Evolutionary conservation across 2,329 filamentous ascomycete species (phyloP).

Genomic region (Fusarium mangiferae): DNA sequence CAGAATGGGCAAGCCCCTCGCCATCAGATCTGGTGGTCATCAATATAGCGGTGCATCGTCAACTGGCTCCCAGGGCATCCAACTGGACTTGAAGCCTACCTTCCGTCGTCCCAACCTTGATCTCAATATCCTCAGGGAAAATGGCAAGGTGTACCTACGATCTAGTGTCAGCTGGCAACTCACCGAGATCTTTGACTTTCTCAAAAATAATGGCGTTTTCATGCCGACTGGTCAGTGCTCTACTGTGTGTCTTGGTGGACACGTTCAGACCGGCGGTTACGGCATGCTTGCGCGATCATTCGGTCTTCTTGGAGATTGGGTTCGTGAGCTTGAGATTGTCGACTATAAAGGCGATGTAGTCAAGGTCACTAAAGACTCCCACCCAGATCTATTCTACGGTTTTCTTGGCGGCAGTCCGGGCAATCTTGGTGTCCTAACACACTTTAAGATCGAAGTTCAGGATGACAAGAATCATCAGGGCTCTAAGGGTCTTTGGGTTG

Average conservation of each 20-base stretch:
- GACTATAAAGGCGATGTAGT: conserved; percentile 57
- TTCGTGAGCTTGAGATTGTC: conserved; percentile 59
- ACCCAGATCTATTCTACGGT: conserved; percentile 68
- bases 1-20: conserved; percentile 52
- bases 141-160: conserved; percentile 49
- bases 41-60: conserved; percentile 61
- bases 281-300: conserved; percentile 60
- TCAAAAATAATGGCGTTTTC: conserved; percentile 54
- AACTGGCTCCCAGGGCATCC: conserved; percentile 55
- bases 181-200: conserved; percentile 55
- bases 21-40: conserved; percentile 59
- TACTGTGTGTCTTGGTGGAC: conserved; percentile 57
- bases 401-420: conserved; percentile 66
- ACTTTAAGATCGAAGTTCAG: neutral
- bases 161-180: conserved; percentile 55
- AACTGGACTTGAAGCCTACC: conserved; percentile 55
- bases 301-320: conserved; percentile 65
- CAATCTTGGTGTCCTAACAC: conserved; percentile 59
- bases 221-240: conserved; percentile 58
- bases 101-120: conserved; percentile 42
- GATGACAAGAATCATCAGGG: neutral
- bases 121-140: conserved; percentile 30
- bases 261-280: conserved; percentile 59
- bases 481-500: neutral
- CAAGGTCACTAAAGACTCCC: conserved; percentile 55